Percentiles rank a stretch among this genome's conserved stretches.
These are phyloP conservation scores for Zopfia rhizophila DNA, from an alignment of 2,329 filamentous ascomycete species.

Conservation along the genomic window DNA sequence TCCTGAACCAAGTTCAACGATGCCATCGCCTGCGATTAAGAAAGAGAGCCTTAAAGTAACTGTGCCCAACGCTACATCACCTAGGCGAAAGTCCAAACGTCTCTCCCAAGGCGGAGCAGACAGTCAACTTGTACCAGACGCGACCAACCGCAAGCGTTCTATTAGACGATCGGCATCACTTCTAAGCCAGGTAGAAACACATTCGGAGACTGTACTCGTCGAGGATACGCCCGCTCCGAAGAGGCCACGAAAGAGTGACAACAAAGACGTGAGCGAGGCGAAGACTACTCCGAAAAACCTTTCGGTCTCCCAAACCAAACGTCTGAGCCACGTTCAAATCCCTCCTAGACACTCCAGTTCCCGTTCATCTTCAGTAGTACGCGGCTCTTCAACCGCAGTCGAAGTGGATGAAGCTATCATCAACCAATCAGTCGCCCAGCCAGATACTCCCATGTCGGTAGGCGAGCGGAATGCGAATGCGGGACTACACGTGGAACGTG, in stretches of 20 bases:
- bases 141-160: slow-evolving; percentile 34
- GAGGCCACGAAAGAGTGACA: slow-evolving; percentile 30
- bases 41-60: slow-evolving; percentile 7
- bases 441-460: not conserved
- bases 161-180: slow-evolving; percentile 40
- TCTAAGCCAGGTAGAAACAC: slow-evolving; percentile 41
- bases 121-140: slow-evolving; percentile 18
- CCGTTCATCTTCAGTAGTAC: slow-evolving; percentile 4
- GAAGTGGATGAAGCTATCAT: slow-evolving; percentile 2
- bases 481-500: slow-evolving; percentile 22
- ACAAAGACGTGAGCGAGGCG: slow-evolving; percentile 44
- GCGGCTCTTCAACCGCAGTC: slow-evolving; percentile 11
- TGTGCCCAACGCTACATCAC: not conserved
- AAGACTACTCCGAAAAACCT: slow-evolving; percentile 16
- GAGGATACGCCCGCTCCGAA: slow-evolving; percentile 45
- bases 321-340: slow-evolving; percentile 40
- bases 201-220: slow-evolving; percentile 29
- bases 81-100: slow-evolving; percentile 22
- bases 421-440: not conserved
- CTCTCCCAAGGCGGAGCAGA: slow-evolving; percentile 12
- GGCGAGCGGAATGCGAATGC: slow-evolving; percentile 19
- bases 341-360: slow-evolving; percentile 25
- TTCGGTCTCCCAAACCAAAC: slow-evolving; percentile 28
- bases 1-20: too few species aligned
- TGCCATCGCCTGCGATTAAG: too few species aligned